Evolutionary conservation across 2,329 filamentous ascomycete species (phyloP).

Genomic region (Elsinoe necatrix): DNA sequence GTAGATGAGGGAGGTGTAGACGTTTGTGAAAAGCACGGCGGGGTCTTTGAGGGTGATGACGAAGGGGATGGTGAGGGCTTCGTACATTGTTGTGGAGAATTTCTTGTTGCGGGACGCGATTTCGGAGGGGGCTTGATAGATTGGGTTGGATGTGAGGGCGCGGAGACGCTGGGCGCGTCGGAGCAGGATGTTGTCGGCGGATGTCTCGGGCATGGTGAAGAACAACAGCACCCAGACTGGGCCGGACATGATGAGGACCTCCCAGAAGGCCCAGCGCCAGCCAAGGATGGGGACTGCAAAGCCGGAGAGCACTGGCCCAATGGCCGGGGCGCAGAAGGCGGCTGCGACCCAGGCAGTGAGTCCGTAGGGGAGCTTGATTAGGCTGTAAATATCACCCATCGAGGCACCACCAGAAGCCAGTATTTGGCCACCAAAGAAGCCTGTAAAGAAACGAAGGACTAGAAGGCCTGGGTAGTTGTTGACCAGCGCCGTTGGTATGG

Average conservation of each 20-base stretch:
- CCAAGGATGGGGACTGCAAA: constrained; percentile 49
- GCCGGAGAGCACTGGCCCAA: constrained; percentile 53
- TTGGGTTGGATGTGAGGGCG: constrained; percentile 48
- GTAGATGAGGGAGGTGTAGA: constrained; percentile 29
- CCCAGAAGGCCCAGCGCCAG: constrained; percentile 59
- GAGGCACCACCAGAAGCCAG: constrained; percentile 49
- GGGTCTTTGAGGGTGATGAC: constrained; percentile 28
- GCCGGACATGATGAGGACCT: constrained; percentile 53
- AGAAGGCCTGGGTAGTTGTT: constrained; percentile 56
- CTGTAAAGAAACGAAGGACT: constrained; percentile 54
- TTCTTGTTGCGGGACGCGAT: constrained; percentile 52
- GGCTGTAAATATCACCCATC: constrained; percentile 44
- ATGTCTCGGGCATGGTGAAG: constrained; percentile 57
- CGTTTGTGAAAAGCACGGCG: constrained; percentile 26
- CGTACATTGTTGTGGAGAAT: constrained; percentile 39
- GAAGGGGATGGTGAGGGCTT: constrained; percentile 38
- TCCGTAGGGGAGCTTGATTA: constrained; percentile 38
- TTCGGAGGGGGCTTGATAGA: constrained; percentile 54
- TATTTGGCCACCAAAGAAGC: constrained; percentile 58
- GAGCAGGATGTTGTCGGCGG: constrained; percentile 50
- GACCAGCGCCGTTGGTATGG: constrained; percentile 56
- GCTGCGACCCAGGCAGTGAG: constrained; percentile 39
- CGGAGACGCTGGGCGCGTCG: constrained; percentile 54
- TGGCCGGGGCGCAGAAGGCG: constrained; percentile 41
- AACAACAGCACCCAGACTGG: constrained; percentile 52